These are phyloP conservation scores for Brassica hybrid DNA, from an alignment of 441 rosid genomes.

Conservation along the genomic window DNA sequence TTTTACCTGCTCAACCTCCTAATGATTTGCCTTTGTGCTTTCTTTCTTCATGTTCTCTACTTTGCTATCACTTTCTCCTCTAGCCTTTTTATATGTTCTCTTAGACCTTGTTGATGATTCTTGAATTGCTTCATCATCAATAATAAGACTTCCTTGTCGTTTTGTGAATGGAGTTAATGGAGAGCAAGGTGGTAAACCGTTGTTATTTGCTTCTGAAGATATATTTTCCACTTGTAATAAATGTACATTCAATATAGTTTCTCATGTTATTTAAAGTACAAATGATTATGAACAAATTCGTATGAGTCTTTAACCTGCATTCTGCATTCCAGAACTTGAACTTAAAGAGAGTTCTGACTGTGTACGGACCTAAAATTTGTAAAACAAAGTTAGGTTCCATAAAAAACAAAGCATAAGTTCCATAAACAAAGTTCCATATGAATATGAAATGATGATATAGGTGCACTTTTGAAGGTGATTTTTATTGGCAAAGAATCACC, in stretches of 20 bases:
- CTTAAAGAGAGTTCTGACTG: not conserved
- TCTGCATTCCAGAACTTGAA: not conserved
- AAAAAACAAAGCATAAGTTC: too few species aligned
- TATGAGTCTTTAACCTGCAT: not conserved
- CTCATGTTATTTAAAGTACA: too few species aligned
- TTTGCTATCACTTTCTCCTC: not conserved
- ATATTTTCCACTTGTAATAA: too few species aligned
- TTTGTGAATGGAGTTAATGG: too few species aligned
- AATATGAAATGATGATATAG: too few species aligned
- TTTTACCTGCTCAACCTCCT: not conserved
- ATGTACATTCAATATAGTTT: not conserved
- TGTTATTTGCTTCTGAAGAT: too few species aligned
- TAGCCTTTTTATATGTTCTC: not conserved
- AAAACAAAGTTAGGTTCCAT: not conserved
- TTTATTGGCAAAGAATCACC: too few species aligned
- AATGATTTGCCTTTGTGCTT: not conserved
- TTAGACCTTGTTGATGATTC: not conserved
- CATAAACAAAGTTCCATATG: not conserved
- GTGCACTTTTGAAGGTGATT: too few species aligned
- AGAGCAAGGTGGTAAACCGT: too few species aligned
- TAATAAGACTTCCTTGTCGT: too few species aligned
- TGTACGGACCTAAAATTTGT: not conserved
- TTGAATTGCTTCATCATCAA: too few species aligned
- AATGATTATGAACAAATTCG: not conserved
- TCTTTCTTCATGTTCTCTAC: not conserved